Percentiles rank a stretch among this genome's conserved stretches.
These are phyloP conservation scores for Epichloe gansuensis DNA, from an alignment of 2,329 filamentous ascomycete species.

Conservation along the genomic window DNA sequence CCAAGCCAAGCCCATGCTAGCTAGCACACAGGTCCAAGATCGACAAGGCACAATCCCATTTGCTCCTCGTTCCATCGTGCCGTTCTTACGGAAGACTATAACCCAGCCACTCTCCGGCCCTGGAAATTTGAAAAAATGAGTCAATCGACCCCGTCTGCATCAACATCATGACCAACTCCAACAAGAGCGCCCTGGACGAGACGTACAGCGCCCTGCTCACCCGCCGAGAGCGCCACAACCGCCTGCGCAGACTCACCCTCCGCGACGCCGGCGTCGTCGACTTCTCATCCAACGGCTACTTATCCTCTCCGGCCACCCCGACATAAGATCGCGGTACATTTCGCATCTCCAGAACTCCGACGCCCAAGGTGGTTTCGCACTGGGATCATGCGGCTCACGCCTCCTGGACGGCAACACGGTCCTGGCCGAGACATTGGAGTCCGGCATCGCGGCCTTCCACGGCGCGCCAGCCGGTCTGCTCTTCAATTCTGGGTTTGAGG, in stretches of 20 bases:
- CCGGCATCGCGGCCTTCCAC: slow-evolving; percentile 35
- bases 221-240: slow-evolving; percentile 20
- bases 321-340: slow-evolving; percentile 53
- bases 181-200: slow-evolving; percentile 14
- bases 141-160: not conserved
- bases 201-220: slow-evolving; percentile 15
- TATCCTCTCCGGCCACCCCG: slow-evolving; percentile 52
- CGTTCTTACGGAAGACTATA: too few relatives aligned
- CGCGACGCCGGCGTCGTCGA: slow-evolving; percentile 59
- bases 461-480: slow-evolving; percentile 32
- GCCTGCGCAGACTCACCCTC: slow-evolving; percentile 35
- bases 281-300: slow-evolving; percentile 69
- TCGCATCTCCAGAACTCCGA: slow-evolving; percentile 15
- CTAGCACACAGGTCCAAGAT: too few relatives aligned
- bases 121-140: not conserved
- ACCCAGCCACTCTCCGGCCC: not conserved
- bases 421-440: slow-evolving; percentile 33
- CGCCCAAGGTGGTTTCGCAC: slow-evolving; percentile 4
- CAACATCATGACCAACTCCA: slow-evolving; percentile 4
- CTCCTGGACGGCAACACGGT: slow-evolving; percentile 39
- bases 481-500: slow-evolving; percentile 52
- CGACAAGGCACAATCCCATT: too few relatives aligned
- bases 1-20: too few relatives aligned
- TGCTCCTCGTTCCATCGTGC: not conserved
- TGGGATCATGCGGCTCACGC: slow-evolving; percentile 42